Conservation (phyloP, 768 basidiomycete genomes). For the Serendipita indica region DNA sequence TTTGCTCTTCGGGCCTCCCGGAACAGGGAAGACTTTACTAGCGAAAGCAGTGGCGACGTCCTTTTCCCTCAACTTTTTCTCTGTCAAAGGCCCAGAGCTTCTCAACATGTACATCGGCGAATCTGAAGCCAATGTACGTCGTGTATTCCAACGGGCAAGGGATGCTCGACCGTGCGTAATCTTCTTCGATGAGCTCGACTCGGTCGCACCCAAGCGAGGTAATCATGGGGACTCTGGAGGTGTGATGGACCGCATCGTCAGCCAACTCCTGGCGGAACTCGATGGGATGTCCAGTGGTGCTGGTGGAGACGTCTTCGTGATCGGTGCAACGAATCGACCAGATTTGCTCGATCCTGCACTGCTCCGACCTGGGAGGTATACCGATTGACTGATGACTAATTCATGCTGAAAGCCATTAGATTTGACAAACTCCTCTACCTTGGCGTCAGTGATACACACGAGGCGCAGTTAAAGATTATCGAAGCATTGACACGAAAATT, state of each 20-base stretch:
- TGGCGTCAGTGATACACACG: constrained; percentile 76
- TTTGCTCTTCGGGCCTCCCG: constrained; percentile 85
- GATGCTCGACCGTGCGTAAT: constrained; percentile 91
- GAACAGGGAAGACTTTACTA: constrained; percentile 88
- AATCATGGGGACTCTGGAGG: constrained; percentile 94
- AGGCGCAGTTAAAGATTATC: constrained; percentile 72
- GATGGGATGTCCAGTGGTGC: constrained; percentile 69
- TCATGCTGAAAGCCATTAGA: constrained; percentile 27
- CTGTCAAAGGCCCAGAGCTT: constrained; percentile 91
- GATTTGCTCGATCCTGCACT: constrained; percentile 83
- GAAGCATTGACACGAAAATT: constrained; percentile 89
- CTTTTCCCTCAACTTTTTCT: constrained; percentile 89
- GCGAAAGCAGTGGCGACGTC: constrained; percentile 96
- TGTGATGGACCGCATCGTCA: constrained; percentile 96
- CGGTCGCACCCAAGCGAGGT: constrained; percentile 85
- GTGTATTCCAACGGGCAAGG: constrained; percentile 78
- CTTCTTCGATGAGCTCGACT: constrained; percentile 94
- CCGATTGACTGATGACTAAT: background rate
- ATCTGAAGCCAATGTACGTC: constrained; percentile 91
- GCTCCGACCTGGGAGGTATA: constrained; percentile 69
- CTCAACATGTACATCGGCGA: constrained; percentile 99
- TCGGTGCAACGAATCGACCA: constrained; percentile 90
- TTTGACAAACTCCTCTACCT: constrained; percentile 97
- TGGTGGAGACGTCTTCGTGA: constrained; percentile 71
- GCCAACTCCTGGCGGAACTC: constrained; percentile 82